Conservation (phyloP, 805 yeast genomes). For the Starmerella vitae region DNA sequence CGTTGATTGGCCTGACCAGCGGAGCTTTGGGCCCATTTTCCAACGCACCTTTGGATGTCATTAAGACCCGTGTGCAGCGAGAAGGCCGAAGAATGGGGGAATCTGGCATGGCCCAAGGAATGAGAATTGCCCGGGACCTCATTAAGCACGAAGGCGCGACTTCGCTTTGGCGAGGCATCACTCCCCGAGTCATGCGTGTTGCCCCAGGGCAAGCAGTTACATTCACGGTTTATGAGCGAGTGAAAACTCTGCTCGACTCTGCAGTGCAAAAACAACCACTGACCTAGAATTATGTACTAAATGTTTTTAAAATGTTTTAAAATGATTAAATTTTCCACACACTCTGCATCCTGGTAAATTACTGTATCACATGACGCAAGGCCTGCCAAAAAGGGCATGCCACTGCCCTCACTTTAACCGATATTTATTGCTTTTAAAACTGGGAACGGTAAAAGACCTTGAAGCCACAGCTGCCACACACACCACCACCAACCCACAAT, state of each 20-base stretch:
- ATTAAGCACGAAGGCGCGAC: slow-evolving; percentile 77
- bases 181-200: slow-evolving; percentile 97
- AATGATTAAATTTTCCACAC: too few species aligned
- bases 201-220: slow-evolving; percentile 99
- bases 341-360: too few species aligned
- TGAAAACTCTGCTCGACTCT: slow-evolving; percentile 43
- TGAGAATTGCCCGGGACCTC: slow-evolving; percentile 65
- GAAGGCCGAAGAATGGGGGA: slow-evolving; percentile 51
- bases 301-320: too few species aligned
- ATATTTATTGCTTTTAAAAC: too few species aligned
- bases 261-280: slow-evolving; percentile 5
- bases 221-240: slow-evolving; percentile 87
- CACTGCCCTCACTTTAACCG: too few species aligned
- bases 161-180: slow-evolving; percentile 90
- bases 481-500: not conserved
- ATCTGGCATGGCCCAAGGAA: slow-evolving; percentile 64
- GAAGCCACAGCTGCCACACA: not conserved
- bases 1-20: slow-evolving; percentile 74
- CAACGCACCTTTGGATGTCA: slow-evolving; percentile 93
- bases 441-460: too few species aligned
- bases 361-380: too few species aligned
- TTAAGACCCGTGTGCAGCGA: slow-evolving; percentile 91
- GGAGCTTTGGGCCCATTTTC: slow-evolving; percentile 98
- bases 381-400: too few species aligned
- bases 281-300: too few species aligned